Percentiles rank a stretch among this genome's conserved stretches.
phyloP scores from a whole-genome alignment of 208 protist species.

The Zelonia costaricensis region DNA sequence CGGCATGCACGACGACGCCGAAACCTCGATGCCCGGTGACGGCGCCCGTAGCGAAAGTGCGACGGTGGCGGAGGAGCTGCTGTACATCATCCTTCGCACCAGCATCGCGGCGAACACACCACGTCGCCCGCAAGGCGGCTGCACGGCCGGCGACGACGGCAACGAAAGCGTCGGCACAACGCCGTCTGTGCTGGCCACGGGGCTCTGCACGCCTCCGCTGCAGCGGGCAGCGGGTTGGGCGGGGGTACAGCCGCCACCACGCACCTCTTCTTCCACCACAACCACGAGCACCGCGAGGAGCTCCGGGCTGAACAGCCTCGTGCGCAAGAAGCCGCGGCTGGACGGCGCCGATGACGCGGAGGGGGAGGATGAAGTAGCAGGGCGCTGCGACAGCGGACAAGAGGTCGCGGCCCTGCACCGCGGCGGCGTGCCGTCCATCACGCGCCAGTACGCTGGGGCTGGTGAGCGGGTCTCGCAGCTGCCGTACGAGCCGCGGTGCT shows the following conservation, averaged over 20 bases:
- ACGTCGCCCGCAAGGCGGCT: not conserved
- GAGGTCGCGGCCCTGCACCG: too few species aligned
- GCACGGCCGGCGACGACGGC: too few species aligned
- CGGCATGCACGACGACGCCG: not conserved
- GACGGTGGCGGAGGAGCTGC: conserved; percentile 53
- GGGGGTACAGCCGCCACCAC: not conserved
- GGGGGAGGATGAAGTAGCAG: not conserved
- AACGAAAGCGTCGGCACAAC: not conserved
- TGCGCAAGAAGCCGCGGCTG: conserved; percentile 13
- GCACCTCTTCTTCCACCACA: conserved; percentile 1
- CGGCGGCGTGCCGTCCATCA: too few species aligned
- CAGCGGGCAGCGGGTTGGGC: not conserved
- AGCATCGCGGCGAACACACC: conserved; percentile 47
- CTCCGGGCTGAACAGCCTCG: not conserved
- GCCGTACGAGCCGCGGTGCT: conserved; percentile 43
- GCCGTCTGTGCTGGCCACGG: not conserved
- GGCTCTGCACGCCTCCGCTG: not conserved
- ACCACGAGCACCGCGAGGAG: conserved; percentile 12
- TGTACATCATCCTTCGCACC: conserved; percentile 85
- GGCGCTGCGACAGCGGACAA: not conserved
- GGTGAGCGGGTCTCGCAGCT: conserved; percentile 11
- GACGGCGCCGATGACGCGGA: not conserved
- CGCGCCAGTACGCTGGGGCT: conserved; percentile 1
- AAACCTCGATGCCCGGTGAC: not conserved
- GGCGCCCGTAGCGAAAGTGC: not conserved